Evolutionary conservation across 768 basidiomycete genomes (phyloP).

Genomic region (Panaeolus cyanescens): DNA sequence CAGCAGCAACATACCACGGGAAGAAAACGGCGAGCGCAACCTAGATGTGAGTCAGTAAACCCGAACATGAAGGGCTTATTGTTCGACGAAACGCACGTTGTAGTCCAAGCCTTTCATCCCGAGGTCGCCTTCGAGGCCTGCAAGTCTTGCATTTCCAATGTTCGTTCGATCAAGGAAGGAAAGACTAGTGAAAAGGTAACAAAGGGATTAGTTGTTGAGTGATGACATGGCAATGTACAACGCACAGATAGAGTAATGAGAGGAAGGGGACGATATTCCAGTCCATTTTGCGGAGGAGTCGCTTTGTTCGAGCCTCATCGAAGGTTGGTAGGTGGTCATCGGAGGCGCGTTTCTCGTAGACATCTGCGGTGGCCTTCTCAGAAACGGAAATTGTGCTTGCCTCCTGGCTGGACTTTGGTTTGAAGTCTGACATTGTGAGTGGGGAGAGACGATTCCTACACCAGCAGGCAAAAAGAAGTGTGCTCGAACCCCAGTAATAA

Average conservation of each 20-base stretch:
- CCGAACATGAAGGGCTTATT: background rate
- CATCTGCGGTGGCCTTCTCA: conserved; percentile 10
- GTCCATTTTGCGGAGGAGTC: conserved; percentile 32
- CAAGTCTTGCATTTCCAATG: conserved; percentile 33
- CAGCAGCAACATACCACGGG: conserved; percentile 31
- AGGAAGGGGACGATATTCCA: conserved; percentile 33
- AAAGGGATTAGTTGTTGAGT: background rate
- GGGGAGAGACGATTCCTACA: background rate
- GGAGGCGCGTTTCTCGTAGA: conserved; percentile 4
- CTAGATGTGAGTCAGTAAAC: conserved; percentile 6
- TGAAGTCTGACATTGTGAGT: conserved; percentile 19
- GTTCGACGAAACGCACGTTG: conserved; percentile 20
- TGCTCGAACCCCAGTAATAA: background rate
- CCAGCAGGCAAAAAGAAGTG: background rate
- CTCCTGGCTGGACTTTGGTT: conserved; percentile 16
- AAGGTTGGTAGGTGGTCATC: conserved; percentile 17
- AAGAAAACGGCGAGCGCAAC: conserved; percentile 32
- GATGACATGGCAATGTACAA: background rate
- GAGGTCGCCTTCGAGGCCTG: conserved; percentile 26
- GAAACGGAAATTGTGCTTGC: conserved; percentile 10
- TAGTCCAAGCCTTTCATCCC: conserved; percentile 28
- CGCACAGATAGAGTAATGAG: conserved; percentile 30
- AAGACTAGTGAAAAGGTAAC: conserved; percentile 18
- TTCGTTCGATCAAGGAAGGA: conserved; percentile 34
- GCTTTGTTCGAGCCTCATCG: conserved; percentile 7